These are phyloP conservation scores for Termitomyces sp. DNA, from an alignment of 768 basidiomycete genomes.

Conservation along the genomic window DNA sequence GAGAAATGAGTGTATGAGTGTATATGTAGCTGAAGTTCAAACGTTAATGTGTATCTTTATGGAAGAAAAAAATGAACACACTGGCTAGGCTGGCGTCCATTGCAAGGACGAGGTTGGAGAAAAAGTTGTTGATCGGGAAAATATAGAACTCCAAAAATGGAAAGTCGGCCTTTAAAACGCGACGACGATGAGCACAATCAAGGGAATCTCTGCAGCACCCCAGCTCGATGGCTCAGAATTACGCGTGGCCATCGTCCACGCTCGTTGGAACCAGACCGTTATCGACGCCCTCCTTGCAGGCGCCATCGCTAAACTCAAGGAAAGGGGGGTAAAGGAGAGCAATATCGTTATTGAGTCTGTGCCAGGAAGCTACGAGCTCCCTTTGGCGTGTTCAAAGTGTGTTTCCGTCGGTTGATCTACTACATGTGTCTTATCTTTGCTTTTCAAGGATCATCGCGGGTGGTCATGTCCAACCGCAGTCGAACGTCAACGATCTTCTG, in stretches of 20 bases:
- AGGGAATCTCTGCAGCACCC: conserved; percentile 65
- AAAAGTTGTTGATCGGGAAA: conserved; percentile 7
- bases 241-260: conserved; percentile 91
- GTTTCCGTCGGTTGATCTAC: conserved; percentile 19
- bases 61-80: conserved; percentile 24
- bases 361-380: conserved; percentile 94
- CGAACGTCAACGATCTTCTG: conserved; percentile 78
- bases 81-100: conserved; percentile 56
- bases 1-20: conserved; percentile 73
- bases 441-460: conserved; percentile 71
- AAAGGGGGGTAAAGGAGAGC: conserved; percentile 80
- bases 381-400: conserved; percentile 82
- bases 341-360: conserved; percentile 92
- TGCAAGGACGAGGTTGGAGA: not conserved
- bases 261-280: conserved; percentile 90
- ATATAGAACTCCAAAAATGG: not conserved
- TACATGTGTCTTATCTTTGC: conserved; percentile 6
- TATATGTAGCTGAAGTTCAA: conserved; percentile 59
- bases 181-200: conserved; percentile 60
- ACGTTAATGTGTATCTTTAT: not conserved
- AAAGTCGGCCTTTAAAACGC: conserved; percentile 12
- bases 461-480: conserved; percentile 75
- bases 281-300: conserved; percentile 85
- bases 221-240: conserved; percentile 77
- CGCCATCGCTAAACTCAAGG: conserved; percentile 74